These are phyloP conservation scores for Plasmodium yoelii DNA, from an alignment of 169 alveolate species.

Conservation along the genomic window DNA sequence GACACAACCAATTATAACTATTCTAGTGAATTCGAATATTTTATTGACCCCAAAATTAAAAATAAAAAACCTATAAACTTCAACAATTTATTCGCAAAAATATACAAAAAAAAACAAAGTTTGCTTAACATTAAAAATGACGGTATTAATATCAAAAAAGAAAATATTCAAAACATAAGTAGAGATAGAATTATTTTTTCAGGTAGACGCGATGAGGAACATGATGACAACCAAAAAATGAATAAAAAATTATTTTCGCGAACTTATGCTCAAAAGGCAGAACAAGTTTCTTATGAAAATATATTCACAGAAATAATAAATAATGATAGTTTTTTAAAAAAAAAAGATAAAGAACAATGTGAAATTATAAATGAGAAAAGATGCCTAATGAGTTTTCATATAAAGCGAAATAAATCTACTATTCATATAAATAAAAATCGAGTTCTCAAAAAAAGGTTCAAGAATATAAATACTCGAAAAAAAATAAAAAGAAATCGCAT, in stretches of 20 bases:
- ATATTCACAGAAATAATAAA: too few species aligned
- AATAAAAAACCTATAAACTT: constrained; percentile 42
- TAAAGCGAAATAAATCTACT: too few species aligned
- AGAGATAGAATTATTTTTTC: not conserved
- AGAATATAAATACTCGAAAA: too few species aligned
- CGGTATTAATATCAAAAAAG: not conserved
- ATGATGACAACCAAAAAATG: not conserved
- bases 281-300: not conserved
- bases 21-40: constrained; percentile 41
- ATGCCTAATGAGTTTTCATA: too few species aligned
- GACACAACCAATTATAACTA: constrained; percentile 14
- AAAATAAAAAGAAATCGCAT: too few species aligned
- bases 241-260: constrained; percentile 10
- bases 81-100: constrained; percentile 66
- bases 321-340: too few species aligned
- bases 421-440: too few species aligned
- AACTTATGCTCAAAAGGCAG: constrained; percentile 19
- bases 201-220: not conserved
- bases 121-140: constrained; percentile 17
- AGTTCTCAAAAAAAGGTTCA: too few species aligned
- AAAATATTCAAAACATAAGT: not conserved
- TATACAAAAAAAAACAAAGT: constrained; percentile 45
- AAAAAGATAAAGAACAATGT: not conserved
- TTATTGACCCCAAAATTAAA: constrained; percentile 1
- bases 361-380: too few species aligned